Conservation (phyloP, 192 early-diverging fungal genomes). For the Entomortierella beljakovae region DNA sequence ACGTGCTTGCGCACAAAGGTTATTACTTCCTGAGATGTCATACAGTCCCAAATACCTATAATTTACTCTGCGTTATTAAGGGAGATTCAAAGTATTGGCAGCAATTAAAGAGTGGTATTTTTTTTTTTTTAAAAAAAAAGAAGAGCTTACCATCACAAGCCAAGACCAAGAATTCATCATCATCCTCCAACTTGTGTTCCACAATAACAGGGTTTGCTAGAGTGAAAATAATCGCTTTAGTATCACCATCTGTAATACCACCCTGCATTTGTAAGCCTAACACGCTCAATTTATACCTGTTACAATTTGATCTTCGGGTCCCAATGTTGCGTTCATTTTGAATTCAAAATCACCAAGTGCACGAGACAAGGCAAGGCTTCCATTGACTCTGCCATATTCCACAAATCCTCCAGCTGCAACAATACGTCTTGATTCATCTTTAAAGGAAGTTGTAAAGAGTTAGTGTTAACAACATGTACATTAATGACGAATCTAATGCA, state of each 20-base stretch:
- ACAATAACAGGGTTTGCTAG: constrained; percentile 86
- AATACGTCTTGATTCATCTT: constrained; percentile 87
- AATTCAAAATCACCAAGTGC: constrained; percentile 99
- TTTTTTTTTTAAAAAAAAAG: no score
- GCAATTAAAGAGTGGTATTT: no score
- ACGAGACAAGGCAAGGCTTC: constrained; percentile 95
- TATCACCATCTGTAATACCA: background rate
- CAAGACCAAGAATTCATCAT: constrained; percentile 94
- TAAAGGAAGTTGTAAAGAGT: background rate
- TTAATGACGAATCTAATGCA: no score
- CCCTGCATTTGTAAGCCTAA: no score
- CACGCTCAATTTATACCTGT: no score
- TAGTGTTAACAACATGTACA: no score
- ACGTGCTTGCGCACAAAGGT: constrained; percentile 85
- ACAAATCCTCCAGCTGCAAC: constrained; percentile 95
- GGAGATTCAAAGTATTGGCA: background rate
- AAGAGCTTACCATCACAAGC: constrained; percentile 90
- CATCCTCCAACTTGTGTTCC: constrained; percentile 64
- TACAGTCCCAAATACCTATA: constrained; percentile 98
- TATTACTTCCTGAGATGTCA: constrained; percentile 90
- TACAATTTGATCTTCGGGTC: constrained; percentile 92
- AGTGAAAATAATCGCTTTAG: background rate
- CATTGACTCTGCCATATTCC: constrained; percentile 98
- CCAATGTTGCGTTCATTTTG: constrained; percentile 85
- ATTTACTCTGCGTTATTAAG: background rate